A percentile compares a stretch with the other conserved stretches of the same genome.
Conservation (phyloP, 1,284 basidiomycete genomes). For the Austroboletus niveus region DNA sequence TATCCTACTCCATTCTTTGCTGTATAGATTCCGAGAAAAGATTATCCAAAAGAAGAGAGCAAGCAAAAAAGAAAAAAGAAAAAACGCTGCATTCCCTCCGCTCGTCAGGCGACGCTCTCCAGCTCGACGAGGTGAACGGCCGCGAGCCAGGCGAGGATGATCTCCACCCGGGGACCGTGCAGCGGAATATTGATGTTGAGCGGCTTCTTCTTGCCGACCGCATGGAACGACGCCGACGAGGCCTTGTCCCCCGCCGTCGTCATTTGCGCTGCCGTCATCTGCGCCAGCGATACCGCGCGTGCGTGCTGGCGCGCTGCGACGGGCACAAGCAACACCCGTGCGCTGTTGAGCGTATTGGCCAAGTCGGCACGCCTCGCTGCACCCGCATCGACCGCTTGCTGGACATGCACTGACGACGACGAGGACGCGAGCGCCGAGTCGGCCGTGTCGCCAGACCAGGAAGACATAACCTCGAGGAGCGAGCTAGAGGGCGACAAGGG, state of each 20-base stretch:
- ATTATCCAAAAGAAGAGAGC: neutral
- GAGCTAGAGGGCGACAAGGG: conserved; percentile 28
- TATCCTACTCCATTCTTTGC: too few species aligned
- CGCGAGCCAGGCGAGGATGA: conserved; percentile 77
- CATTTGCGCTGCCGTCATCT: conserved; percentile 48
- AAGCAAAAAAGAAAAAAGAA: too few species aligned
- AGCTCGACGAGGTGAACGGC: conserved; percentile 73
- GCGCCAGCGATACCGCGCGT: conserved; percentile 39
- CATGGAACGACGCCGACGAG: conserved; percentile 5
- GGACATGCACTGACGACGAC: conserved; percentile 6
- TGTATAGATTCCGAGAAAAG: too few species aligned
- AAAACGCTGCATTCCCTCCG: neutral
- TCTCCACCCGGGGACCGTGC: conserved; percentile 79
- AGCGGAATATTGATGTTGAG: conserved; percentile 74
- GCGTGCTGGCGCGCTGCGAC: conserved; percentile 58
- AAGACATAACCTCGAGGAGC: conserved; percentile 21
- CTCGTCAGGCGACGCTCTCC: conserved; percentile 43
- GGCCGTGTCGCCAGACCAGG: conserved; percentile 22
- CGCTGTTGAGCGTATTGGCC: conserved; percentile 54
- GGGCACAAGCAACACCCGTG: conserved; percentile 66
- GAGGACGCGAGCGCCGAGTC: conserved; percentile 22
- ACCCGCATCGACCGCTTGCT: too few species aligned
- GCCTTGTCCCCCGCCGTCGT: conserved; percentile 16
- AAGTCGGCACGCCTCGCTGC: conserved; percentile 34
- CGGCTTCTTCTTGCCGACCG: conserved; percentile 47